These are phyloP conservation scores for Alopecurus myosuroides DNA, from an alignment of 176 grass and related monocot genomes.

Conservation along the genomic window DNA sequence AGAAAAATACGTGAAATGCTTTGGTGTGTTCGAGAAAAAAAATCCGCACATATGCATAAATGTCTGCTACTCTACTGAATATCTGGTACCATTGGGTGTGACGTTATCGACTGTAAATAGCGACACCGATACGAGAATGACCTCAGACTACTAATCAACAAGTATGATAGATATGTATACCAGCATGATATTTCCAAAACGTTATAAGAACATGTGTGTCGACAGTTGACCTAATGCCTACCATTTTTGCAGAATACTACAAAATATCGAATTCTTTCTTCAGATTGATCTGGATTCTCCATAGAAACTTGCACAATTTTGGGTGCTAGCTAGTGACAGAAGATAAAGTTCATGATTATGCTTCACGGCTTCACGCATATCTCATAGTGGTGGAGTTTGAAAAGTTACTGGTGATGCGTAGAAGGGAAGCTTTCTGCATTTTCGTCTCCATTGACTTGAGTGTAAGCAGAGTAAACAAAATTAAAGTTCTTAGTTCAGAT, in stretches of 20 bases:
- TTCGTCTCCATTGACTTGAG: not conserved
- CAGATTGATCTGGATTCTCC: not conserved
- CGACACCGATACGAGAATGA: not conserved
- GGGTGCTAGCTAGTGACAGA: not conserved
- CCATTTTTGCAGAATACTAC: not conserved
- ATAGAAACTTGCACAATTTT: not conserved
- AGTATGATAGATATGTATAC: not conserved
- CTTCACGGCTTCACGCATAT: not conserved
- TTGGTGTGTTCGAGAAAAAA: not conserved
- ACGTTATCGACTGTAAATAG: not conserved
- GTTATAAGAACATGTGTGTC: not conserved
- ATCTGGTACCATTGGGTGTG: not conserved
- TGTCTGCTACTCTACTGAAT: not conserved
- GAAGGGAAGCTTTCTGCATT: not conserved
- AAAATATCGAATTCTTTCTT: not conserved
- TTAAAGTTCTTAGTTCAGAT: not conserved
- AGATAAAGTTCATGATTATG: not conserved
- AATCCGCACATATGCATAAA: not conserved
- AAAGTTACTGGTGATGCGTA: not conserved
- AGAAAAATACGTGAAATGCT: not conserved
- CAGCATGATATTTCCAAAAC: not conserved
- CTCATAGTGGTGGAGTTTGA: not conserved
- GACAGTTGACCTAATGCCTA: not conserved
- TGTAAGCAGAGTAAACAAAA: not conserved
- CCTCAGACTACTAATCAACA: not conserved